phyloP scores from a whole-genome alignment of 495 filamentous ascomycete genomes.

The Penicillium taxi region DNA sequence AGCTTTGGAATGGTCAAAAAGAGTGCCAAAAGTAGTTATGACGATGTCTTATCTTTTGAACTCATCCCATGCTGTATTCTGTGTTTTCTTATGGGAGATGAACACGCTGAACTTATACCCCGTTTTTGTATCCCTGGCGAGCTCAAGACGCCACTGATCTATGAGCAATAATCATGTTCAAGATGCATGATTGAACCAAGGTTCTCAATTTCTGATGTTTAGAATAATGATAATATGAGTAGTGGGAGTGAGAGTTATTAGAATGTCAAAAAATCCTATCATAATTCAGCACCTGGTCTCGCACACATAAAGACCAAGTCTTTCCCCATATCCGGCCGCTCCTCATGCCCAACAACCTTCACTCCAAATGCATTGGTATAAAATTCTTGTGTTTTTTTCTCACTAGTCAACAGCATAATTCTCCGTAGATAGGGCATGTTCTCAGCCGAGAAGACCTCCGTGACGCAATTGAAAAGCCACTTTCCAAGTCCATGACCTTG shows the following conservation, averaged over 20 bases:
- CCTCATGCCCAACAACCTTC: slow-evolving; percentile 26
- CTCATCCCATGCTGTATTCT: too few species aligned
- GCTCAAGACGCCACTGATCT: too few species aligned
- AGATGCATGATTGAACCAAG: too few species aligned
- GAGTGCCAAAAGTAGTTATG: too few species aligned
- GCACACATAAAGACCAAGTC: slow-evolving; percentile 20
- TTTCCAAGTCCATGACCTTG: slow-evolving; percentile 52
- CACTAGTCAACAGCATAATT: slow-evolving; percentile 41
- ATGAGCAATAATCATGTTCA: too few species aligned
- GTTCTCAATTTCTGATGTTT: too few species aligned
- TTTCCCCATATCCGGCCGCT: slow-evolving; percentile 15
- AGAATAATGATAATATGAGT: too few species aligned
- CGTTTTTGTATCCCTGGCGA: background rate
- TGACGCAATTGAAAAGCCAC: slow-evolving; percentile 54
- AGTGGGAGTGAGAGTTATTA: background rate
- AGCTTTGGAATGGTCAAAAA: too few species aligned
- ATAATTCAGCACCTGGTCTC: slow-evolving; percentile 9
- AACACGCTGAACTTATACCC: too few species aligned
- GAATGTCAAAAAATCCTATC: background rate
- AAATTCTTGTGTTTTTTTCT: slow-evolving; percentile 27
- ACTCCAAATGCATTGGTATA: slow-evolving; percentile 44
- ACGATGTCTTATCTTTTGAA: too few species aligned
- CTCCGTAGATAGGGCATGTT: slow-evolving; percentile 50
- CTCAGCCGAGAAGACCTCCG: slow-evolving; percentile 39
- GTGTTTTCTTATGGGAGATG: too few species aligned